A percentile compares a stretch with the other conserved stretches of the same genome.
Evolutionary conservation across 73 alveolate genomes (phyloP).

Genomic region (Paramecium sonneborni): DNA sequence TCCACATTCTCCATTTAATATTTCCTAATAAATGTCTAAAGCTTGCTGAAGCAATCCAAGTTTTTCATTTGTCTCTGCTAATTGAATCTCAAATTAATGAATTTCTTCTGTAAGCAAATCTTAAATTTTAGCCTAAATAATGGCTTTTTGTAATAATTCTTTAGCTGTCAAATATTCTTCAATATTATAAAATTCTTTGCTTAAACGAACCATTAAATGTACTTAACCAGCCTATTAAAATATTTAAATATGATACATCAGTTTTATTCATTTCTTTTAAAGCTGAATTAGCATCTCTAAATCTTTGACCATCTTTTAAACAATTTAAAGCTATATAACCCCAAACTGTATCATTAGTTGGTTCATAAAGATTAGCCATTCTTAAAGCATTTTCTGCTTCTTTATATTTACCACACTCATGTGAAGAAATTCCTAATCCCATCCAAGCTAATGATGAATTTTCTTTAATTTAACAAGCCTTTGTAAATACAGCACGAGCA

Average conservation of each 20-base stretch:
- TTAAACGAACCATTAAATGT: not conserved
- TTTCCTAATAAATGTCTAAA: not conserved
- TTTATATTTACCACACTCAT: constrained; percentile 71
- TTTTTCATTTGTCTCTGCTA: constrained; percentile 53
- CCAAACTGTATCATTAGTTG: constrained; percentile 58
- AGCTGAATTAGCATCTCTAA: constrained; percentile 55
- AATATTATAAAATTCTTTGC: constrained; percentile 24
- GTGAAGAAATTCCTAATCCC: constrained; percentile 74
- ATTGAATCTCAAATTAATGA: not conserved
- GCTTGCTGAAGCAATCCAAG: not conserved
- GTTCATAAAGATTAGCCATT: constrained; percentile 72
- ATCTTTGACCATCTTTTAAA: constrained; percentile 48
- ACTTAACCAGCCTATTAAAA: not conserved
- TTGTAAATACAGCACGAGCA: constrained; percentile 46
- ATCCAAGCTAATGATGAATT: constrained; percentile 73
- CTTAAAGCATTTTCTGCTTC: constrained; percentile 78
- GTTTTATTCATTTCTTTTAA: constrained; percentile 39
- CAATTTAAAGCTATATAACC: constrained; percentile 42
- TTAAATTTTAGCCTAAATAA: not conserved
- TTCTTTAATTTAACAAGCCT: not conserved
- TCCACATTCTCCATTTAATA: not conserved
- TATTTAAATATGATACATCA: not conserved
- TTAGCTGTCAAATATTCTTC: constrained; percentile 4
- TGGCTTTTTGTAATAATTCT: not conserved
- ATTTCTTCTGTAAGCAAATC: not conserved